Conservation (phyloP, 495 filamentous ascomycete genomes). For the Penicillium subrubescens region DNA sequence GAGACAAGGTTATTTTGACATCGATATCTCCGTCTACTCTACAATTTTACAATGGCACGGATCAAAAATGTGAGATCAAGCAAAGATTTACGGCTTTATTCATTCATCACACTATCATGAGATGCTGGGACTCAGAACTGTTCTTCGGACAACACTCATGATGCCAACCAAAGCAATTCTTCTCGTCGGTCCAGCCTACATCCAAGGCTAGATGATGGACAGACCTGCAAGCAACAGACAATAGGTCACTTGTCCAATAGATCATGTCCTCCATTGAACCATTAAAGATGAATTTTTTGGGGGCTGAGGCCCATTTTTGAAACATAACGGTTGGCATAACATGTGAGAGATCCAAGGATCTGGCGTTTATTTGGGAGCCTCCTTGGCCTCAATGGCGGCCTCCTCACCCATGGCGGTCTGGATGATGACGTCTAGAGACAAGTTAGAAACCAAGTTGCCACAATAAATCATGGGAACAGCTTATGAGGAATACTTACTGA, state of each 20-base stretch:
- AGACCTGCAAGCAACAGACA: conserved; percentile 26
- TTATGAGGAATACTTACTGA: conserved; percentile 64
- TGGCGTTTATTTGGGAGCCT: conserved; percentile 60
- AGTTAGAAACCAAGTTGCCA: conserved; percentile 8
- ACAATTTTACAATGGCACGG: background rate
- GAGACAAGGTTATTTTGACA: background rate
- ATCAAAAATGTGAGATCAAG: background rate
- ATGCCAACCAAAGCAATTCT: conserved; percentile 48
- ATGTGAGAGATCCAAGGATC: conserved; percentile 30
- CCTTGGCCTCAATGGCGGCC: conserved; percentile 89
- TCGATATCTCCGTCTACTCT: background rate
- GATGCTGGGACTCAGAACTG: conserved; percentile 44
- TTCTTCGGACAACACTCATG: conserved; percentile 40
- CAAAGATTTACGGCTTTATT: conserved; percentile 35
- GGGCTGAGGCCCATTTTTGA: conserved; percentile 27
- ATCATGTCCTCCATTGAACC: conserved; percentile 36
- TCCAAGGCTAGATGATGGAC: conserved; percentile 40
- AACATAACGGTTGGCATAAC: conserved; percentile 40
- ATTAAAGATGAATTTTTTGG: conserved; percentile 33
- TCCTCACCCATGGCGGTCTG: conserved; percentile 96
- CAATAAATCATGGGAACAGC: background rate
- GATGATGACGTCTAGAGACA: conserved; percentile 74
- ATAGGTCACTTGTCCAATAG: conserved; percentile 32
- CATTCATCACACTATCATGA: conserved; percentile 53
- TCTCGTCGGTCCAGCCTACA: conserved; percentile 39